phyloP scores from a whole-genome alignment of 176 grass and related monocot species.

The Carex kokanica region DNA sequence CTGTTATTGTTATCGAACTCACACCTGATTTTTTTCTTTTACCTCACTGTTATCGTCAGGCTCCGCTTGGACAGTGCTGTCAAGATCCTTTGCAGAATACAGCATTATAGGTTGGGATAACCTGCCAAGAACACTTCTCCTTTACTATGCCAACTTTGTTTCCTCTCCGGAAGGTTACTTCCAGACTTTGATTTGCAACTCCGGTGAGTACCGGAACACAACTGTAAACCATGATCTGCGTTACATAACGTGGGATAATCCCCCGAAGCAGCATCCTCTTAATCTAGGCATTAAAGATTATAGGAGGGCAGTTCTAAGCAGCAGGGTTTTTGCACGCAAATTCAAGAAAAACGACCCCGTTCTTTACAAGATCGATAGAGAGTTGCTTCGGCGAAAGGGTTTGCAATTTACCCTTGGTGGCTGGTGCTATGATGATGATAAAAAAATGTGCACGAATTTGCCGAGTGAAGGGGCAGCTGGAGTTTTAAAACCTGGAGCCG shows the following conservation, averaged over 20 bases:
- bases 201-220: slow-evolving; percentile 50
- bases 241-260: slow-evolving; percentile 80
- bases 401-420: slow-evolving; percentile 61
- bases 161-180: slow-evolving; percentile 98
- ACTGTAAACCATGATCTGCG: slow-evolving; percentile 80
- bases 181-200: slow-evolving; percentile 96
- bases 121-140: slow-evolving; percentile 77
- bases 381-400: slow-evolving; percentile 53
- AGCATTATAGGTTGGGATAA: slow-evolving; percentile 79
- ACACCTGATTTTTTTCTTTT: neutral
- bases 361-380: slow-evolving; percentile 76
- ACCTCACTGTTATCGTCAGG: slow-evolving; percentile 36
- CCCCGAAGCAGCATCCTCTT: slow-evolving; percentile 96
- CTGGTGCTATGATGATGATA: slow-evolving; percentile 59
- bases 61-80: slow-evolving; percentile 90
- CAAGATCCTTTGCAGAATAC: slow-evolving; percentile 78
- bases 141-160: slow-evolving; percentile 88
- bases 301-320: slow-evolving; percentile 73
- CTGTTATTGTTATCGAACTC: neutral
- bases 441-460: slow-evolving; percentile 39
- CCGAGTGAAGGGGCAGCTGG: slow-evolving; percentile 28
- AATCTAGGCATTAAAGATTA: slow-evolving; percentile 59
- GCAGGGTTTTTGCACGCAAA: slow-evolving; percentile 67
- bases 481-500: slow-evolving; percentile 52
- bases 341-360: slow-evolving; percentile 63